Conservation (phyloP, 768 basidiomycete genomes). For the Suillus fuscotomentosus region DNA sequence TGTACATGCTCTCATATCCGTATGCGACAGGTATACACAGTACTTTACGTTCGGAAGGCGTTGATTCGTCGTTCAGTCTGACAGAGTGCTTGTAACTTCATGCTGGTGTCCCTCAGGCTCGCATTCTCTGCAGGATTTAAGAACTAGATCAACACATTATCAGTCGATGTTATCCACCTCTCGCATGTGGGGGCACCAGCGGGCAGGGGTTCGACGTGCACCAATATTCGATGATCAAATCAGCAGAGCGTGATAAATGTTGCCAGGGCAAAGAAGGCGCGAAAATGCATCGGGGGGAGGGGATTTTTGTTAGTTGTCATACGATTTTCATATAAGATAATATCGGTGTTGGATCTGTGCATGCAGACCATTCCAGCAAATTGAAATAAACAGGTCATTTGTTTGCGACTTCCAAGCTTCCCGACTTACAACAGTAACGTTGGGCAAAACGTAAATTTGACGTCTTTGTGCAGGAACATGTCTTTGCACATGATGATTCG, state of each 20-base stretch:
- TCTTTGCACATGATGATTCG: not conserved
- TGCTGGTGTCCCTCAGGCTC: not conserved
- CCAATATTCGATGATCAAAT: not conserved
- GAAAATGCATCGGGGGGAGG: no score
- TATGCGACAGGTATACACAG: not conserved
- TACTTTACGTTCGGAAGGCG: not conserved
- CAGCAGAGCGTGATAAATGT: not conserved
- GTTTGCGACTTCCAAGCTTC: not conserved
- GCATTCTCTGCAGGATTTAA: not conserved
- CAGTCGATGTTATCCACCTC: not conserved
- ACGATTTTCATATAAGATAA: not conserved
- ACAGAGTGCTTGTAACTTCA: not conserved
- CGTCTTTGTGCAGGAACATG: not conserved
- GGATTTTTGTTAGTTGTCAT: not conserved
- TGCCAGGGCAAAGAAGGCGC: not conserved
- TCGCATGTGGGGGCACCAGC: not conserved
- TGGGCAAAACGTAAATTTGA: not conserved
- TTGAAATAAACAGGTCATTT: not conserved
- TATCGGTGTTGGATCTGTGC: not conserved
- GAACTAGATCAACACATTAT: not conserved
- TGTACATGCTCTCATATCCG: not conserved
- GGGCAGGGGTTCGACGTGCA: not conserved
- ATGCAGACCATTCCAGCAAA: not conserved
- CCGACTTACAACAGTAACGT: not conserved
- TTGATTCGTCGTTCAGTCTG: not conserved